Evolutionary conservation across 352 stramenopile species (phyloP), one percentile per base, ranked within the genome.

Genomic region (Saprolegnia diclina): DNA sequence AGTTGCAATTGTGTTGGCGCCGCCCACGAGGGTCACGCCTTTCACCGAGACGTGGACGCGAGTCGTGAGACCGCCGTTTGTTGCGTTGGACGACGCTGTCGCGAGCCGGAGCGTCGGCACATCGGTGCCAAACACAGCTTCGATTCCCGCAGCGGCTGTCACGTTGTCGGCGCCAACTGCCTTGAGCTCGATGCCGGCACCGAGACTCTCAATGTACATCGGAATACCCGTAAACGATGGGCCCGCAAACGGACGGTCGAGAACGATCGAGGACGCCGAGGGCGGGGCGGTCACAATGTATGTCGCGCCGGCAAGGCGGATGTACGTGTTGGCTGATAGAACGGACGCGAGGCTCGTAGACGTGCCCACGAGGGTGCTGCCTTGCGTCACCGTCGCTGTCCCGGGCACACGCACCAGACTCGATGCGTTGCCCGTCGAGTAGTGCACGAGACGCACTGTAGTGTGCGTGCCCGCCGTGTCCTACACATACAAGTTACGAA

Each of bases 201-300:
- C 80, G 38, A 88, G 73, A 1, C 78, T 78, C 57, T 86, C 78
- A 26, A 84, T 55, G 65, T 75, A 81, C 48, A 88, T 78, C 1
- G 78, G 78, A 42, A 88, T 69, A 24, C 85, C 78, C 32, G 82
- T 74, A 53, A 77, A 82, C 3, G 71, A 81, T 40, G 74, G 73
- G 11, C 80, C 80, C 32, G 76, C 74, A 55, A 77, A 88, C 2
- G 68, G 73, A 37, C 80, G 78, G 57, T 86, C 80, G 24, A 88
- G 61, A 46, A 74, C 81, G 69, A 86, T 85, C 4, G 67, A 52
- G 5, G 72, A 16, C 3, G 73, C 77, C 26, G 79, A 61, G 18
- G 71, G 29, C 4, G 55, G 71, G 0, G 79, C 76, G 48, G 83
- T 76, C 21, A 88, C 74, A 29, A 88, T 67, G 55, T 86, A 88